Conservation (phyloP, 2,329 filamentous ascomycete species). For the Trichoderma koningiopsis region DNA sequence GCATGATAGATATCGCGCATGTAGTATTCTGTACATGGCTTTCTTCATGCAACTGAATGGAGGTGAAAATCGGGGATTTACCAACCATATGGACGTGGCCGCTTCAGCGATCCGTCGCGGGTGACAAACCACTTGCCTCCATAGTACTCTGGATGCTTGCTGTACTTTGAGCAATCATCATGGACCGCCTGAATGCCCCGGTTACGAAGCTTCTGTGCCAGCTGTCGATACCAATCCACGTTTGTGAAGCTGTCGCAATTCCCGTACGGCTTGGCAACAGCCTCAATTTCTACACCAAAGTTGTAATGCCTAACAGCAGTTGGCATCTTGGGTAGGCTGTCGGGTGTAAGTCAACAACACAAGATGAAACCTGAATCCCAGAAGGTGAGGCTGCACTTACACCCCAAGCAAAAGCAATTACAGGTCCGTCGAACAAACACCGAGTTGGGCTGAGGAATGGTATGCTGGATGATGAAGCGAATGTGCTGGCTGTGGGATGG, state of each 20-base stretch:
- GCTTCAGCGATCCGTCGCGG: conserved; percentile 43
- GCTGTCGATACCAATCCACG: conserved; percentile 45
- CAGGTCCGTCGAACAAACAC: conserved; percentile 6
- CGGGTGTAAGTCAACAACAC: neutral
- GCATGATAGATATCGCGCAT: neutral
- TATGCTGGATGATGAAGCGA: neutral
- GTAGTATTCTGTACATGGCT: conserved; percentile 6
- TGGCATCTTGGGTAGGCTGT: conserved; percentile 9
- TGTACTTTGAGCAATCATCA: conserved; percentile 43
- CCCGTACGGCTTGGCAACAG: conserved; percentile 43
- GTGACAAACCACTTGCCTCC: conserved; percentile 48
- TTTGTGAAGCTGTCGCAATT: conserved; percentile 42
- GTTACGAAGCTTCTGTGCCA: conserved; percentile 44
- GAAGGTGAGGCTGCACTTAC: conserved; percentile 15
- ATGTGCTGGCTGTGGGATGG: neutral
- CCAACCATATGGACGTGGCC: conserved; percentile 42
- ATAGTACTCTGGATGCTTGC: conserved; percentile 47
- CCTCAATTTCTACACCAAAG: conserved; percentile 46
- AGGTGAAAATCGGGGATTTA: conserved; percentile 12
- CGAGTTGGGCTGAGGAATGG: neutral
- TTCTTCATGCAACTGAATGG: neutral
- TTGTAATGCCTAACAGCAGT: conserved; percentile 38
- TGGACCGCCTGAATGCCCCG: conserved; percentile 42
- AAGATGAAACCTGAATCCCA: neutral
- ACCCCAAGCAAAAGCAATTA: conserved; percentile 28